Conservation (phyloP, 1,284 basidiomycete species). For the Rugosomyces carneus region DNA sequence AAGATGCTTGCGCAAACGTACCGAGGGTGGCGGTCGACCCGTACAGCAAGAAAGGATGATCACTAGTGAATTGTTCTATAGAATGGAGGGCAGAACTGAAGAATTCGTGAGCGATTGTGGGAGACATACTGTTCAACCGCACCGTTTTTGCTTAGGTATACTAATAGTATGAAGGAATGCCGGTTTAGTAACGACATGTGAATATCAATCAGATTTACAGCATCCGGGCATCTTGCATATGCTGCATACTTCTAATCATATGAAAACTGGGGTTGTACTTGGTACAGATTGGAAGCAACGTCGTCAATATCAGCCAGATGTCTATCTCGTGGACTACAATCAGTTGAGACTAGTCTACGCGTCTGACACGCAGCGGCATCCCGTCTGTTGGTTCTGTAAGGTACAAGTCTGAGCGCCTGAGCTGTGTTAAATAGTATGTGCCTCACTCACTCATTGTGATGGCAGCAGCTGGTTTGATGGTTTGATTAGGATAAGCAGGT, state of each 20-base stretch:
- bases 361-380: slow-evolving; percentile 25
- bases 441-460: slow-evolving; percentile 38
- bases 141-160: no score
- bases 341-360: background rate
- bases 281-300: no score
- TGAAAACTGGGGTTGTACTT: background rate
- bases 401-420: background rate
- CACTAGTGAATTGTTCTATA: background rate
- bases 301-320: no score
- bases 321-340: no score
- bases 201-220: background rate
- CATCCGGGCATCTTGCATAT: background rate
- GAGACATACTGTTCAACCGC: slow-evolving; percentile 9
- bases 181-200: background rate
- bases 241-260: background rate
- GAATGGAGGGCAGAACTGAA: slow-evolving; percentile 3
- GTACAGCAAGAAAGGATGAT: background rate
- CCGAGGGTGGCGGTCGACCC: slow-evolving; percentile 4
- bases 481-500: slow-evolving; percentile 35
- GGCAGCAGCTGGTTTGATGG: slow-evolving; percentile 35
- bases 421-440: background rate
- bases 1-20: background rate
- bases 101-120: slow-evolving; percentile 5
- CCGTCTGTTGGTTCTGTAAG: slow-evolving; percentile 26
- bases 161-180: no score